Evolutionary conservation across 306 rosid genomes (phyloP).

Genomic region (Cucumis sativus): Cucumber_9930_V3 NC_026655.2:2988501-2989000

Average conservation of each 20-base stretch:
- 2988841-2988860: too few relatives aligned
- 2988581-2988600: not conserved
- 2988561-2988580: not conserved
- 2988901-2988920: too few relatives aligned
- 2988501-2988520: not conserved
- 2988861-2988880: too few relatives aligned
- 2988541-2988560: not conserved
- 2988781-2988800: too few relatives aligned
- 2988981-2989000: not conserved
- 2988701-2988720: too few relatives aligned
- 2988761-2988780: too few relatives aligned
- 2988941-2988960: too few relatives aligned
- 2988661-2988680: not conserved
- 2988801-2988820: too few relatives aligned
- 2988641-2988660: not conserved
- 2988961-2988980: not conserved
- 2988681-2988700: not conserved
- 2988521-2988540: not conserved
- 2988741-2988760: too few relatives aligned
- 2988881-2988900: too few relatives aligned
- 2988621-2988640: not conserved
- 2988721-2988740: not conserved
- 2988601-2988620: not conserved
- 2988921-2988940: too few relatives aligned
- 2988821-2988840: too few relatives aligned